phyloP scores from a whole-genome alignment of 169 alveolate species.

The Cardiosporidium cionae region DNA sequence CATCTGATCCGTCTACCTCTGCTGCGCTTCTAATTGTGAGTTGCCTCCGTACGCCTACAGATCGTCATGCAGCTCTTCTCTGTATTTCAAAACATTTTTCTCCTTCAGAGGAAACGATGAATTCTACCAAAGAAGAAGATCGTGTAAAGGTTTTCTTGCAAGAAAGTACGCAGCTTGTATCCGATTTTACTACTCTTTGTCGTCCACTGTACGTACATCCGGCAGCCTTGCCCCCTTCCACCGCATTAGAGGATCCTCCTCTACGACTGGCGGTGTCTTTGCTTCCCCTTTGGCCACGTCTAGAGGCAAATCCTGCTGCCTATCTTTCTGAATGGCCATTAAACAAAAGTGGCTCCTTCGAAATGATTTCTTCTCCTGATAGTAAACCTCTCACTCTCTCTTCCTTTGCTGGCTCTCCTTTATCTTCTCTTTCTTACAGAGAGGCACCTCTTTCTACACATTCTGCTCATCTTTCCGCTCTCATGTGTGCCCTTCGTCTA shows the following conservation, averaged over 20 bases:
- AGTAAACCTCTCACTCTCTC: background rate
- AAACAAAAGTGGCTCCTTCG: background rate
- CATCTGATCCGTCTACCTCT: background rate
- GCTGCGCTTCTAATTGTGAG: conserved; percentile 3
- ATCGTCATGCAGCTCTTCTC: background rate
- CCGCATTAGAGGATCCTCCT: background rate
- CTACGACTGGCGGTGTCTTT: background rate
- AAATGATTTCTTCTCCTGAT: background rate
- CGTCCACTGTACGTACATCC: background rate
- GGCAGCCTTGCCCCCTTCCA: background rate
- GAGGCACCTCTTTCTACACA: conserved; percentile 3
- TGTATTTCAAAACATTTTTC: too few species aligned
- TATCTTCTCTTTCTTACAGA: background rate
- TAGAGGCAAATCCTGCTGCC: background rate
- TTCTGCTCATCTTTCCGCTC: background rate
- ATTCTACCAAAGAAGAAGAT: too few species aligned
- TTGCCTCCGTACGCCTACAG: background rate
- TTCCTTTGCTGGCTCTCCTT: background rate
- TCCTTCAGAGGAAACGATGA: too few species aligned
- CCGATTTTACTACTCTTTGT: too few species aligned
- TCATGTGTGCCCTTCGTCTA: conserved; percentile 9
- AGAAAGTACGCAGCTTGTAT: too few species aligned
- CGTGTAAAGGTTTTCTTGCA: too few species aligned
- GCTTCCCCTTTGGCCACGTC: background rate
- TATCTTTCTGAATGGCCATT: background rate